These are phyloP conservation scores for Vachellia pachyceras DNA, from an alignment of 306 rosid genomes.

Conservation along the genomic window DNA sequence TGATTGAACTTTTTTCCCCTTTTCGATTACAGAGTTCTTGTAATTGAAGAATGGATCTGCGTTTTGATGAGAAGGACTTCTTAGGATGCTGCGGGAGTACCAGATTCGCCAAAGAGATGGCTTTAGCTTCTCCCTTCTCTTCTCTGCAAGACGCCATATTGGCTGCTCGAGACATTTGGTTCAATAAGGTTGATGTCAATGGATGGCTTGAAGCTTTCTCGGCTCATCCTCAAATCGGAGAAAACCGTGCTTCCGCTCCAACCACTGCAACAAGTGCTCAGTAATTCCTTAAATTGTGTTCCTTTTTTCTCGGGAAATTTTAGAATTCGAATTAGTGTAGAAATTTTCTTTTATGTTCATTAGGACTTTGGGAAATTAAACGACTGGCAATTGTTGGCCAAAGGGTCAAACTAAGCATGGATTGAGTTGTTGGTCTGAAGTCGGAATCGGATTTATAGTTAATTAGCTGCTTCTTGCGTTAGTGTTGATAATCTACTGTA, in stretches of 20 bases:
- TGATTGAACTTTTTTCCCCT: not conserved
- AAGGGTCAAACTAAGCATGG: not conserved
- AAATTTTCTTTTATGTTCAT: too few species aligned
- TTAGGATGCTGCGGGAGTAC: constrained; percentile 82
- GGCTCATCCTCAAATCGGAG: constrained; percentile 82
- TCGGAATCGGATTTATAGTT: not conserved
- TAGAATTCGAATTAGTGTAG: not conserved
- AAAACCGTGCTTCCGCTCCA: constrained; percentile 52
- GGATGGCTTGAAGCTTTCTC: constrained; percentile 90
- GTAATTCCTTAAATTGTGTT: constrained; percentile 23
- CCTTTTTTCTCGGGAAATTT: not conserved
- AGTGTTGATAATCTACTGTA: too few species aligned
- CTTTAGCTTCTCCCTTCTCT: constrained; percentile 59
- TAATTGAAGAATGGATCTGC: constrained; percentile 43
- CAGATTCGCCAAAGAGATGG: constrained; percentile 71
- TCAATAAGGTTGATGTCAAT: constrained; percentile 69
- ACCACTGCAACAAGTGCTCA: constrained; percentile 54
- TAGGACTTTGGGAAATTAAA: not conserved
- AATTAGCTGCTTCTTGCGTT: too few species aligned
- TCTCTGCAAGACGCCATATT: constrained; percentile 56
- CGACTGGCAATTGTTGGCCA: not conserved
- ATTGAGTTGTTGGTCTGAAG: not conserved
- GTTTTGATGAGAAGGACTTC: constrained; percentile 64
- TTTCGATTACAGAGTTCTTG: not conserved
- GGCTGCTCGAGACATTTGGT: constrained; percentile 73